Evolutionary conservation across 805 yeast genomes (phyloP).

Genomic region (Yamadazyma olivae): DNA sequence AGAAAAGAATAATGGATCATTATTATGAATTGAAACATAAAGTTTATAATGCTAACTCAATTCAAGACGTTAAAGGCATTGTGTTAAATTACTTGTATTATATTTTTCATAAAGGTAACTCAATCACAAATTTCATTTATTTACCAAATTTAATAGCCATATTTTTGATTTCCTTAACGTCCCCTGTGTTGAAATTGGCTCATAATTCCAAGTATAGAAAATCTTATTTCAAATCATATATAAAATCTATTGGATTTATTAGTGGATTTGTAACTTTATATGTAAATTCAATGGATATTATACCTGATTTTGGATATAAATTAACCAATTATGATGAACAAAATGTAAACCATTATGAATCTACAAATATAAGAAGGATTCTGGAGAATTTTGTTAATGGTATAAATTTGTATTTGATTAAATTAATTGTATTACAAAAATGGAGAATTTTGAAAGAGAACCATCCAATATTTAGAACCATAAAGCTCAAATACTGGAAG

Average conservation of each 20-base stretch:
- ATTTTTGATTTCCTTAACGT: constrained; percentile 29
- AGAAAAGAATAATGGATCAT: constrained; percentile 18
- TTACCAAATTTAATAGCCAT: constrained; percentile 35
- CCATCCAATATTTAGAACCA: constrained; percentile 28
- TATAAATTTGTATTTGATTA: constrained; percentile 29
- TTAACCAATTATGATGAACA: constrained; percentile 9
- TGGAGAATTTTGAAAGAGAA: constrained; percentile 41
- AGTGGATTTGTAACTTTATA: constrained; percentile 28
- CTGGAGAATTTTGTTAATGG: constrained; percentile 24
- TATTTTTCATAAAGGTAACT: constrained; percentile 24
- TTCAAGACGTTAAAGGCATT: constrained; percentile 8
- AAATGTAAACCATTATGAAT: constrained; percentile 7
- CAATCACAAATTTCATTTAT: constrained; percentile 32
- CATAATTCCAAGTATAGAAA: constrained; percentile 17
- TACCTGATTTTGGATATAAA: constrained; percentile 18
- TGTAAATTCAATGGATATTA: constrained; percentile 18
- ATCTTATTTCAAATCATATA: constrained; percentile 29
- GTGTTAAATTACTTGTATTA: constrained; percentile 16
- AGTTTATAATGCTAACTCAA: constrained; percentile 9
- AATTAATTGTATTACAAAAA: constrained; percentile 34
- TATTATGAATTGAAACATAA: constrained; percentile 21
- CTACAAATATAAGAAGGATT: constrained; percentile 18
- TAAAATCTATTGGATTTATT: constrained; percentile 31
- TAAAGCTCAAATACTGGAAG: constrained; percentile 28
- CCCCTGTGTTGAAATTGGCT: constrained; percentile 24